Base-by-base conservation (phyloP, 768 basidiomycete genomes). In the Tricholoma matsutake region DNA sequence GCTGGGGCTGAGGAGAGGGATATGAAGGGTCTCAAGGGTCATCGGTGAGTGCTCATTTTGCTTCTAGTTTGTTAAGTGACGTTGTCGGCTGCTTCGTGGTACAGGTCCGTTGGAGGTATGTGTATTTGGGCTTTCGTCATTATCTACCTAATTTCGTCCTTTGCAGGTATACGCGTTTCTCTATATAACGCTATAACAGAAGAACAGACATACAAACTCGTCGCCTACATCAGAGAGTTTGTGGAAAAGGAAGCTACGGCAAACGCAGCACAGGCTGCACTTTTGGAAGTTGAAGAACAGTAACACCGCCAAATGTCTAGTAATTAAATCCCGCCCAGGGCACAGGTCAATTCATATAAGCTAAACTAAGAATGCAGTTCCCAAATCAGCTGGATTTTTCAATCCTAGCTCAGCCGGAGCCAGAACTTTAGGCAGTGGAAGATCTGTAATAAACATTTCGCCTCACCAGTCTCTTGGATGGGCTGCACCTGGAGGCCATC, bases 21-120 rank as follows among this genome's bases (percentile, higher is more conserved):
- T 0, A 87, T 98, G 83, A 88, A 86, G 67, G 91, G 91, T 34
- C 75, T 97, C 59, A 96, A 94, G 73, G 97, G 97, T 0, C 97
- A 99, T 78, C 83, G 96, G 86, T 94, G 69, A 65, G 92, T 78
- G 11, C 35, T 58, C 54, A 63, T 18, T 3, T 37, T 57, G 18
- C 31, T 13, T 16, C 43, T 37, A 16, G 8, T 29, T 13, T 56
- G 9, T 41, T 28, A 4, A 57, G 47, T 43, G 45, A 31, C 28
- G 37, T 5, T 16, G 37, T 13, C 49, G 28, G 29, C 13, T 2
- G 34, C n/a, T 13, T 47, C 37, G 14, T 37, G 4, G 6, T 66
- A 11, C 57, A 86, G 86, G 35, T 85, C 85, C 14, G 79, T 86
- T 51, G 85, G 86, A 66, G 84, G 81, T 76, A 53, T 43, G 72